phyloP scores from a whole-genome alignment of 805 yeast species.

The Candida ulmi region DNA sequence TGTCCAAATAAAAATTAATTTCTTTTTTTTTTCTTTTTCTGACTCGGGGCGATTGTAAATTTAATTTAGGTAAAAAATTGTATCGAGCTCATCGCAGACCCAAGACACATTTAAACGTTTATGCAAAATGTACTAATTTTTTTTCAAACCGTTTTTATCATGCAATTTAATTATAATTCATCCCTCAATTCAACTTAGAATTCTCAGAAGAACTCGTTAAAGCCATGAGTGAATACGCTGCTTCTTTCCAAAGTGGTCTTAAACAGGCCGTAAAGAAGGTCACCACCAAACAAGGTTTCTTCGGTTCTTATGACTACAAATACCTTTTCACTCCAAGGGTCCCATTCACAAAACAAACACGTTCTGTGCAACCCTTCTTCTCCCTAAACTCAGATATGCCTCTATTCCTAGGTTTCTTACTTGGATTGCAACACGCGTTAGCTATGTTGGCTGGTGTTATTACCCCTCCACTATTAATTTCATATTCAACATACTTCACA shows the following conservation, averaged over 20 bases:
- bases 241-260: background rate
- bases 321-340: constrained; percentile 75
- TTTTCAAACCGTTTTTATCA: too few species aligned
- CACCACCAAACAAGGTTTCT: constrained; percentile 71
- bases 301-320: constrained; percentile 85
- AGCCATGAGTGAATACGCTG: background rate
- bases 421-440: constrained; percentile 83
- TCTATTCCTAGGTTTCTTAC: constrained; percentile 59
- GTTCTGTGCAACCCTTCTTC: constrained; percentile 69
- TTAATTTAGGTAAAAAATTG: too few species aligned
- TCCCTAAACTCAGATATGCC: constrained; percentile 81
- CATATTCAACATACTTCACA: constrained; percentile 56
- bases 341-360: constrained; percentile 51
- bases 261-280: constrained; percentile 9
- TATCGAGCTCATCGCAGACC: too few species aligned
- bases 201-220: background rate
- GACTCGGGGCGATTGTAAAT: too few species aligned
- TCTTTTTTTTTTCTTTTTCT: too few species aligned
- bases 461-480: constrained; percentile 74
- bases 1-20: too few species aligned
- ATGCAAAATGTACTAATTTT: too few species aligned
- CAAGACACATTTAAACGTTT: too few species aligned
- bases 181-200: too few species aligned
- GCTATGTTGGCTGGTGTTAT: constrained; percentile 92
- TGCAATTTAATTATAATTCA: background rate